phyloP scores from a whole-genome alignment of 2,329 filamentous ascomycete genomes.

The Penicillium occitanis region DNA sequence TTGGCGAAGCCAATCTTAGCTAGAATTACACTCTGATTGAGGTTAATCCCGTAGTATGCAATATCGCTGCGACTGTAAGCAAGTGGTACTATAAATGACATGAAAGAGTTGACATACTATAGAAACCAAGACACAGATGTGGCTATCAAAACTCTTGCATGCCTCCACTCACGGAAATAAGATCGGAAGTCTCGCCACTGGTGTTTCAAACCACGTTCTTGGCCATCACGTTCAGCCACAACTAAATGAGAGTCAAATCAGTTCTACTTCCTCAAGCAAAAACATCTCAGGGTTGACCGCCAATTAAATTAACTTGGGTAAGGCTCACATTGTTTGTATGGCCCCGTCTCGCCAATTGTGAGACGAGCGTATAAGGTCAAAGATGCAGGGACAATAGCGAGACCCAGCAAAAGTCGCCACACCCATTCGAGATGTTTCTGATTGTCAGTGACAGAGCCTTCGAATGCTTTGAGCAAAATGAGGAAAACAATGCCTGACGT shows the following conservation, averaged over 20 bases:
- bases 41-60: neutral
- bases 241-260: neutral
- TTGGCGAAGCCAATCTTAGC: neutral
- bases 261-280: neutral
- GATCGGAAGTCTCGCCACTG: neutral
- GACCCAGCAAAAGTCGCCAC: neutral
- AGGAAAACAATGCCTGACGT: constrained; percentile 23
- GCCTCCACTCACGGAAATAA: neutral
- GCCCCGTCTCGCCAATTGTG: neutral
- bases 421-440: neutral
- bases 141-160: neutral
- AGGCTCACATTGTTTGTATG: neutral
- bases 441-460: neutral
- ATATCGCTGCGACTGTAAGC: neutral
- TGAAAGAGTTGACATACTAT: neutral
- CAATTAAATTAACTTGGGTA: neutral
- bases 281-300: neutral
- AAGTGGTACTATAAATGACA: neutral
- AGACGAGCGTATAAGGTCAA: neutral
- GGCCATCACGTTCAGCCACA: neutral
- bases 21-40: neutral
- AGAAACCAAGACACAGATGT: neutral
- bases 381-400: neutral
- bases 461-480: constrained; percentile 3
- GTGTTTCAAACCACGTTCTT: neutral